Evolutionary conservation across 78 protist species (phyloP).

Genomic region (Protostelium mycophagum): DNA sequence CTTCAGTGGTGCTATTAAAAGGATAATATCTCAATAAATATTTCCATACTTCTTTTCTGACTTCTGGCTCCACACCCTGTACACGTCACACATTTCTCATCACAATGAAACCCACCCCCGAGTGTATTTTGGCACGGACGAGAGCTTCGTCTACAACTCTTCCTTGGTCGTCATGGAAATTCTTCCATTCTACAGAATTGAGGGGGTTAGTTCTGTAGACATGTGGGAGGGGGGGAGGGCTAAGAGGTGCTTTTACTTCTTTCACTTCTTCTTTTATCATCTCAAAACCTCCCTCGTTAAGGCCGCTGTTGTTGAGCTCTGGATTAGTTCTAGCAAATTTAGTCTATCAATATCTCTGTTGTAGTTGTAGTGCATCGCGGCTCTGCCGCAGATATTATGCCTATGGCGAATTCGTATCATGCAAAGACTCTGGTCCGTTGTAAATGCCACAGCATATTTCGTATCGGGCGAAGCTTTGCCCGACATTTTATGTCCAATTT

Average conservation of each 20-base stretch:
- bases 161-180: not conserved
- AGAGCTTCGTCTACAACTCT: not conserved
- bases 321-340: too few species aligned
- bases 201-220: not conserved
- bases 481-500: too few species aligned
- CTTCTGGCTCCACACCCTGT: slow-evolving; percentile 38
- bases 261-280: not conserved
- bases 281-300: not conserved
- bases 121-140: not conserved
- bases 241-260: not conserved
- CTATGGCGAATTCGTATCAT: too few species aligned
- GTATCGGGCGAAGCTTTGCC: too few species aligned
- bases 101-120: not conserved
- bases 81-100: slow-evolving; percentile 34
- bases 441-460: not conserved
- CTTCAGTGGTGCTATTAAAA: slow-evolving; percentile 38
- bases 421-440: not conserved
- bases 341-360: too few species aligned
- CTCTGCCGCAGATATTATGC: not conserved
- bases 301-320: too few species aligned
- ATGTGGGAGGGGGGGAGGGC: too few species aligned
- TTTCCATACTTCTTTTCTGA: slow-evolving; percentile 63
- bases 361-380: too few species aligned
- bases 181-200: not conserved
- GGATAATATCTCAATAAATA: slow-evolving; percentile 41